A percentile compares a stretch with the other conserved stretches of the same genome.
phyloP scores from a whole-genome alignment of 257 asterid species.

The Petunia secreta region DNA sequence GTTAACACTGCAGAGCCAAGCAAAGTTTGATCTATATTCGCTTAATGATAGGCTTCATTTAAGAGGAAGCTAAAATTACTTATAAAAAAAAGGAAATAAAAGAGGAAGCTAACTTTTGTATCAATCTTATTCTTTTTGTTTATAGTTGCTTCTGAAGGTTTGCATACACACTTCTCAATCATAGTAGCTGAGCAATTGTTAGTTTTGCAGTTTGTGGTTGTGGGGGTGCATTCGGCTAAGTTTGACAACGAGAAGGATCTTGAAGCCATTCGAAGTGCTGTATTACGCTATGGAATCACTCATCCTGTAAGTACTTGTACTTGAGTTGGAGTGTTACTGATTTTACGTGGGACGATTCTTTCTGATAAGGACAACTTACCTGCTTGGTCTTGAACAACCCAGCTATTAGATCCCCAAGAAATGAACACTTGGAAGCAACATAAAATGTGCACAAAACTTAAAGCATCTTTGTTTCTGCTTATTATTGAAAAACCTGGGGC shows the following conservation, averaged over 20 bases:
- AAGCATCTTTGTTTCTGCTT: neutral
- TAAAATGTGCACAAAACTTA: neutral
- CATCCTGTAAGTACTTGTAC: conserved; percentile 72
- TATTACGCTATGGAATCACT: conserved; percentile 83
- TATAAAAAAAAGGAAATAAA: neutral
- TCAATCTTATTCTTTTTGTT: neutral
- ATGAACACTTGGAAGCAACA: conserved; percentile 14
- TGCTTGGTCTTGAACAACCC: neutral
- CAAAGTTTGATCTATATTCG: neutral
- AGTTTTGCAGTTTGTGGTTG: conserved; percentile 76
- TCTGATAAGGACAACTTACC: neutral
- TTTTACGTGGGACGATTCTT: neutral
- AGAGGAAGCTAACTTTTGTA: neutral
- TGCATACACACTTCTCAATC: conserved; percentile 9
- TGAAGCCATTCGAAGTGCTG: conserved; percentile 95
- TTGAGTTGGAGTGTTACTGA: neutral
- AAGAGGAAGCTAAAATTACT: neutral
- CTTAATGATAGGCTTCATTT: neutral
- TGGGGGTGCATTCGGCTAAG: conserved; percentile 98
- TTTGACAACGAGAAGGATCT: conserved; percentile 95
- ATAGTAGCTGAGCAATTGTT: conserved; percentile 29
- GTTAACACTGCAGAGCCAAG: neutral
- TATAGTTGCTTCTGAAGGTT: conserved; percentile 3
- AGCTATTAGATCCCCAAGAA: conserved; percentile 17
- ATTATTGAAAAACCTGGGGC: neutral